Conservation (phyloP, 225 moss, liverwort and hornwort genomes). For the Rhytidiadelphus loreus region DNA sequence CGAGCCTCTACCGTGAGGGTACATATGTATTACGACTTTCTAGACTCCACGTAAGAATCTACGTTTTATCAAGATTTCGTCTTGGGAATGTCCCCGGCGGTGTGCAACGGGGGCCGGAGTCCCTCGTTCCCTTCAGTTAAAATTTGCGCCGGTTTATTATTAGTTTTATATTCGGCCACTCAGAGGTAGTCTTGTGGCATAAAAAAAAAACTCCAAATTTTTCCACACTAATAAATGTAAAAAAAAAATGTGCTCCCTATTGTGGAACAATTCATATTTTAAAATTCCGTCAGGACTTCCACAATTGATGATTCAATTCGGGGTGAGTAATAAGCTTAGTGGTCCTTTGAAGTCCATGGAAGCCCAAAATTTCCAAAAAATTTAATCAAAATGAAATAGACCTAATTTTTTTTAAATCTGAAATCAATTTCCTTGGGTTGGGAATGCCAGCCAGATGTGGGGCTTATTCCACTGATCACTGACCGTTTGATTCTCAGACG, state of each 20-base stretch:
- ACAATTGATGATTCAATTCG: too few species aligned
- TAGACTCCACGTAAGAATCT: accelerated
- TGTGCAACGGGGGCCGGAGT: not conserved
- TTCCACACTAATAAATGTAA: not conserved
- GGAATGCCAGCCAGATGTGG: not conserved
- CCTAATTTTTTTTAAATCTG: too few species aligned
- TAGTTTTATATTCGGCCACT: not conserved
- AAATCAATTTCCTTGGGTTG: not conserved
- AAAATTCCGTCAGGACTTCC: too few species aligned
- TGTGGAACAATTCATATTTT: too few species aligned
- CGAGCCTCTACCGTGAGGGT: accelerated
- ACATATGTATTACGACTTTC: accelerated
- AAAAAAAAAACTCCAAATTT: too few species aligned
- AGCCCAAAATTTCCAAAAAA: not conserved
- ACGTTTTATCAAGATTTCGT: accelerated
- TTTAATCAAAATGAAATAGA: not conserved
- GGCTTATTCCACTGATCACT: not conserved
- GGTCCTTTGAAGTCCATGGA: too few species aligned
- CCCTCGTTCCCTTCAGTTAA: not conserved
- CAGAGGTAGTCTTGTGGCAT: too few species aligned
- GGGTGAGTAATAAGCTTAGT: too few species aligned
- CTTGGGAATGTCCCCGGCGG: not conserved
- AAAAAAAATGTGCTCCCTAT: not conserved
- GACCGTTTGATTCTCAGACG: not conserved
- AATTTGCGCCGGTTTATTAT: not conserved